Evolutionary conservation across 352 stramenopile species (phyloP).

Genomic region (Phytophthora quininea): DNA sequence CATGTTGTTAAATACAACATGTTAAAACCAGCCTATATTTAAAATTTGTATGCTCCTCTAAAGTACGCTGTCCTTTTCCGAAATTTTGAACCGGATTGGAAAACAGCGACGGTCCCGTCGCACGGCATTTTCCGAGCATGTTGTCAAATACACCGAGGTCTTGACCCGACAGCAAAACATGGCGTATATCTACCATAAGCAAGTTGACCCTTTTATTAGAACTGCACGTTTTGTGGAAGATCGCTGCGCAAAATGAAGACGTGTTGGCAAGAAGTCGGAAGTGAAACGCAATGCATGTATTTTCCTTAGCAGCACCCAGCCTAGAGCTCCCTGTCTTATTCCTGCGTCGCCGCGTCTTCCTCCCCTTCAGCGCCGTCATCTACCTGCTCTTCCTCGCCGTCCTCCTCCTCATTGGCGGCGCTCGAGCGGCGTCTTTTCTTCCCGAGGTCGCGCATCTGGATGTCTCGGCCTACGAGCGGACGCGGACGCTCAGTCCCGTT

Average conservation of each 20-base stretch:
- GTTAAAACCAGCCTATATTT: no score
- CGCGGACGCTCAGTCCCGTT: not conserved
- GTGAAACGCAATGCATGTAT: not conserved
- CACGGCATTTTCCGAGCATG: no score
- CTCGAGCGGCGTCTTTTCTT: not conserved
- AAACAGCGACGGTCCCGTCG: no score
- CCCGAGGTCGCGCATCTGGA: not conserved
- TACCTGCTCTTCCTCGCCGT: no score
- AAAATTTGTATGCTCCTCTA: no score
- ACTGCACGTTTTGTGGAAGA: not conserved
- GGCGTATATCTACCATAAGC: not conserved
- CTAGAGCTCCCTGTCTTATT: not conserved
- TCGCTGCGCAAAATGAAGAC: not conserved
- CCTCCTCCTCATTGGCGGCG: not conserved
- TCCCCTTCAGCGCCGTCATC: no score
- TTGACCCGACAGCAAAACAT: not conserved
- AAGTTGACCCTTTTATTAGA: not conserved
- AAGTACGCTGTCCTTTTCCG: no score
- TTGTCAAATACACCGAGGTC: no score
- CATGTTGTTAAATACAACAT: no score
- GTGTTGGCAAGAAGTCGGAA: not conserved
- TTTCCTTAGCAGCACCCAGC: not conserved
- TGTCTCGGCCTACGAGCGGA: not conserved
- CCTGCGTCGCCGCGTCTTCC: not conserved
- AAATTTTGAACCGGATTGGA: no score